A percentile compares a stretch with the other conserved stretches of the same genome.
These are phyloP conservation scores for Calonectria pteridis DNA, from an alignment of 2,329 filamentous ascomycete genomes.

Conservation along the genomic window DNA sequence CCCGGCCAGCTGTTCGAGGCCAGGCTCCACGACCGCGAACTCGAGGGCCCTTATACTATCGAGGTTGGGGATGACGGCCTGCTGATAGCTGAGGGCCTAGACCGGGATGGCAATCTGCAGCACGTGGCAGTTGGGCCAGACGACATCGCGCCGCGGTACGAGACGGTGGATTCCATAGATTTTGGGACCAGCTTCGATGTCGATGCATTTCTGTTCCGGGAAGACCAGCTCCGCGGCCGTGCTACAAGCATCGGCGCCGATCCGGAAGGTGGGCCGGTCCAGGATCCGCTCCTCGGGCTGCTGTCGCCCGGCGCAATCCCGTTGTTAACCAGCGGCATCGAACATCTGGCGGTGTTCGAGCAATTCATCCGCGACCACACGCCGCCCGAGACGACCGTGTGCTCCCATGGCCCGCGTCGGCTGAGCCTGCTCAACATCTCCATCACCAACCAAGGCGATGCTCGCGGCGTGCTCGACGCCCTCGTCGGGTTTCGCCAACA, in stretches of 20 bases:
- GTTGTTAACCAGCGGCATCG: not conserved
- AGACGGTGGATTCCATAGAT: not conserved
- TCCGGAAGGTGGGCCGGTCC: not conserved
- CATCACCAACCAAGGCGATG: not conserved
- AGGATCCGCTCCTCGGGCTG: not conserved
- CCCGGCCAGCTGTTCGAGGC: not conserved
- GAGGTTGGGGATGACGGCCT: not conserved
- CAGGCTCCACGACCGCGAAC: not conserved
- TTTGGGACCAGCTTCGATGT: not conserved
- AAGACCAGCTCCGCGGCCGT: not conserved
- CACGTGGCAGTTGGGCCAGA: not conserved
- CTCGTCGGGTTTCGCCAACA: not conserved
- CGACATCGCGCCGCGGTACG: not conserved
- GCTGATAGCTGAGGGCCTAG: not conserved
- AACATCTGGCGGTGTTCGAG: not conserved
- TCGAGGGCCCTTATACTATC: not conserved
- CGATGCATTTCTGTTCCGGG: not conserved
- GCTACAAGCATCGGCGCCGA: not conserved
- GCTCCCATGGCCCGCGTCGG: not conserved
- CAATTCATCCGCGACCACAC: not conserved
- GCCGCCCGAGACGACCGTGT: not conserved
- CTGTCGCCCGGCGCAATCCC: not conserved
- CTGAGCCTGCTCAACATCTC: not conserved
- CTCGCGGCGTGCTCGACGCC: not conserved
- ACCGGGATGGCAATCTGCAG: not conserved